Conservation (phyloP, 495 filamentous ascomycete species). For the Penicillium subrubescens region DNA sequence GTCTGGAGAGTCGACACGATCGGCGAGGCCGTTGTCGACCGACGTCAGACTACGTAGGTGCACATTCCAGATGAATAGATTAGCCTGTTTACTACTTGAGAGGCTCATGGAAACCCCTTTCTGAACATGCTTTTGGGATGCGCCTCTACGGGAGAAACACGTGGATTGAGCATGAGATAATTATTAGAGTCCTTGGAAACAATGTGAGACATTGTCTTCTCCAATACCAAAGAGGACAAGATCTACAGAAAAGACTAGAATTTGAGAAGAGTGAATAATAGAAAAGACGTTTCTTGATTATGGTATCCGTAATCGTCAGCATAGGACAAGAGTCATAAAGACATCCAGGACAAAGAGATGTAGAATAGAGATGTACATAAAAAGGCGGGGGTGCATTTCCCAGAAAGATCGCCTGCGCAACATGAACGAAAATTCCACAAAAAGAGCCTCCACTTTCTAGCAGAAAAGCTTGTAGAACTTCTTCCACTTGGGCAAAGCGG, state of each 20-base stretch:
- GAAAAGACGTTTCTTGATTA: constrained; percentile 6
- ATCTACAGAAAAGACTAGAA: neutral
- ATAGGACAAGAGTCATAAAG: constrained; percentile 11
- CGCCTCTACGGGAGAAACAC: neutral
- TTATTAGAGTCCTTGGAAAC: neutral
- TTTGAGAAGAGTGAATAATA: neutral
- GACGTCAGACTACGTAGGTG: constrained; percentile 5
- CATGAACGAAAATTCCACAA: neutral
- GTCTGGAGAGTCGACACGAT: constrained; percentile 18
- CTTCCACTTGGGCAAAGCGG: constrained; percentile 84
- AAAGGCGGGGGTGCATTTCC: neutral
- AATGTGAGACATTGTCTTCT: constrained; percentile 6
- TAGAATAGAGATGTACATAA: constrained; percentile 8
- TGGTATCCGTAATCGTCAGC: constrained; percentile 18
- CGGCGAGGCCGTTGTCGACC: constrained; percentile 7
- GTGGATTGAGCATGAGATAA: neutral
- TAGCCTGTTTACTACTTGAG: neutral
- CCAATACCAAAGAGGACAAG: neutral
- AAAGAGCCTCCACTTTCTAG: constrained; percentile 26
- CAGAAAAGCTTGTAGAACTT: constrained; percentile 64
- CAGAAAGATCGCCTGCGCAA: constrained; percentile 1
- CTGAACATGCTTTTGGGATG: neutral
- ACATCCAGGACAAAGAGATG: constrained; percentile 5
- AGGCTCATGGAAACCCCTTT: neutral
- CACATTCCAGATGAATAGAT: neutral